A percentile compares a stretch with the other conserved stretches of the same genome.
Conservation (phyloP, 73 alveolate species). For the Uronychia binucleata region DNA sequence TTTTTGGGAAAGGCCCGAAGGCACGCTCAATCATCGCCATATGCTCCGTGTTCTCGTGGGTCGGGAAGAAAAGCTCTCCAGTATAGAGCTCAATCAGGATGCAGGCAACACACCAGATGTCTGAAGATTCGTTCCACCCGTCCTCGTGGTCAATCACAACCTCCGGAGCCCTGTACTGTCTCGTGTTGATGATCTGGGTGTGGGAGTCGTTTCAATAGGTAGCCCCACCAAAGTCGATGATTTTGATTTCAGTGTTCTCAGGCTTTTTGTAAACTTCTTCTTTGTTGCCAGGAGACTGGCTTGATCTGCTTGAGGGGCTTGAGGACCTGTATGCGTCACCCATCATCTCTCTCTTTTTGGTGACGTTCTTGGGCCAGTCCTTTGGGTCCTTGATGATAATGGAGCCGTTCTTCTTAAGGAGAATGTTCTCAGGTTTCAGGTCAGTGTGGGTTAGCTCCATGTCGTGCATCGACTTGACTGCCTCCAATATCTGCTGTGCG, state of each 20-base stretch:
- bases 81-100: slow-evolving; percentile 93
- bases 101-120: slow-evolving; percentile 98
- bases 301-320: neutral
- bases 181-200: slow-evolving; percentile 89
- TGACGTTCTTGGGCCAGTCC: slow-evolving; percentile 65
- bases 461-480: slow-evolving; percentile 73
- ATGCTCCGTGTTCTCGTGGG: slow-evolving; percentile 94
- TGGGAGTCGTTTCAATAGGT: slow-evolving; percentile 80
- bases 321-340: slow-evolving; percentile 13
- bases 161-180: slow-evolving; percentile 98
- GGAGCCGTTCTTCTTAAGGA: slow-evolving; percentile 67
- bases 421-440: slow-evolving; percentile 96
- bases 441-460: slow-evolving; percentile 94
- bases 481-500: slow-evolving; percentile 83
- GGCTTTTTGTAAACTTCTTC: slow-evolving; percentile 50
- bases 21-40: slow-evolving; percentile 91
- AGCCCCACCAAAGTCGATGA: slow-evolving; percentile 98
- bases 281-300: neutral
- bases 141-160: slow-evolving; percentile 86
- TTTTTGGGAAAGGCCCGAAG: slow-evolving; percentile 90
- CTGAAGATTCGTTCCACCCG: slow-evolving; percentile 87
- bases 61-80: slow-evolving; percentile 94
- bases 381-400: slow-evolving; percentile 31
- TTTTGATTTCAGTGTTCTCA: slow-evolving; percentile 67
- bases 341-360: slow-evolving; percentile 28